Evolutionary conservation across 805 yeast genomes (phyloP).

Genomic region (Cyberlindnera xishuangbannaensis): DNA sequence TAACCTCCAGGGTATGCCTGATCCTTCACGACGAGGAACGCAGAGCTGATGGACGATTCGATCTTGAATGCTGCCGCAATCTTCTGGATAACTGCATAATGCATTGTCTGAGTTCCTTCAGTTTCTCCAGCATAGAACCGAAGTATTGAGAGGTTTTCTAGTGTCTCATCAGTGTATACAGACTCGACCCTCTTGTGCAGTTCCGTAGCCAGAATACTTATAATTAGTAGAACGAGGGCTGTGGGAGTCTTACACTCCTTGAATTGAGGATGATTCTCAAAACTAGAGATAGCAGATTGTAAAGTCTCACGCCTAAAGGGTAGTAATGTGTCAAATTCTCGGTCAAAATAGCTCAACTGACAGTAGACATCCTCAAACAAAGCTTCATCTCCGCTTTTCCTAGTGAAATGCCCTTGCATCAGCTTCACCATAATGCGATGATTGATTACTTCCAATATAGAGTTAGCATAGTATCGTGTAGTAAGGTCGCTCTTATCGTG

Average conservation of each 20-base stretch:
- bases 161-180: constrained; percentile 1
- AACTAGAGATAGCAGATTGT: not conserved
- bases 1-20: constrained; percentile 5
- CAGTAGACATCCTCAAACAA: constrained; percentile 12
- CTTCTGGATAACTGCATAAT: constrained; percentile 11
- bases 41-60: constrained; percentile 1
- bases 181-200: constrained; percentile 4
- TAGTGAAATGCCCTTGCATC: not conserved
- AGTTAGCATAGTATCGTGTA: constrained; percentile 9
- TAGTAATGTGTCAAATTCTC: constrained; percentile 17
- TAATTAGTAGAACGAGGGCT: constrained; percentile 10
- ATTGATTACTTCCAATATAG: constrained; percentile 10
- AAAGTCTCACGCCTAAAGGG: constrained; percentile 12
- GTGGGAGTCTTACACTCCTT: constrained; percentile 4
- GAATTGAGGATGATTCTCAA: not conserved
- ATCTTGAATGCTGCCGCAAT: constrained; percentile 7
- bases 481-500: constrained; percentile 5
- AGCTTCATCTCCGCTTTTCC: not conserved
- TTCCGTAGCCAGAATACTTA: constrained; percentile 3
- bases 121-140: constrained; percentile 17
- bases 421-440: not conserved
- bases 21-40: constrained; percentile 11
- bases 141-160: constrained; percentile 12
- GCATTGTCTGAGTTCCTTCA: constrained; percentile 4
- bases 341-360: constrained; percentile 13